Evolutionary conservation across 805 yeast genomes (phyloP).

Genomic region (Lachancea dasiensis): DNA sequence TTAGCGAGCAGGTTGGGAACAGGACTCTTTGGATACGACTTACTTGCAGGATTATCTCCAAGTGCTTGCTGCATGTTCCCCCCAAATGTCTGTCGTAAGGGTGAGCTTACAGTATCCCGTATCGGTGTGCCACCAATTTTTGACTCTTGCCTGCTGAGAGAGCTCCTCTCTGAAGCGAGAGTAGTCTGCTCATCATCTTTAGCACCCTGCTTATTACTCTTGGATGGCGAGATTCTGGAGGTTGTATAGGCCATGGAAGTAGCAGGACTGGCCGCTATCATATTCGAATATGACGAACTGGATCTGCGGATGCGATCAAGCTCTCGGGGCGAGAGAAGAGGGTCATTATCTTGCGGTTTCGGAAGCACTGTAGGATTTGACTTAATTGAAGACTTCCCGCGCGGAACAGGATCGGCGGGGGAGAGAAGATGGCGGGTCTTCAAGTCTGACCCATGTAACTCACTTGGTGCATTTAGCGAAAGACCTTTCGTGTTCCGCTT

Average conservation of each 20-base stretch:
- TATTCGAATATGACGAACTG: slow-evolving; percentile 7
- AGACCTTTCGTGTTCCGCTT: slow-evolving; percentile 19
- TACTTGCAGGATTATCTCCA: background rate
- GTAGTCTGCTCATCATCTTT: slow-evolving; percentile 9
- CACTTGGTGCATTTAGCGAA: slow-evolving; percentile 7
- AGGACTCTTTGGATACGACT: slow-evolving; percentile 8
- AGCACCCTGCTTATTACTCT: slow-evolving; percentile 8
- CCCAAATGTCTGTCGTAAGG: slow-evolving; percentile 18
- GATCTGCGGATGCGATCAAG: slow-evolving; percentile 7
- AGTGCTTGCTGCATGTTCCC: slow-evolving; percentile 6
- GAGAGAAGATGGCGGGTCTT: slow-evolving; percentile 1
- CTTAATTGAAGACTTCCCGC: background rate
- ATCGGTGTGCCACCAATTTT: slow-evolving; percentile 13
- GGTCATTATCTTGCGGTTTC: slow-evolving; percentile 1
- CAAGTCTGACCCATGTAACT: background rate
- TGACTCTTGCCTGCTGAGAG: background rate
- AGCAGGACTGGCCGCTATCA: slow-evolving; percentile 26
- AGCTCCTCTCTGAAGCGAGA: background rate
- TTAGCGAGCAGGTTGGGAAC: slow-evolving; percentile 4
- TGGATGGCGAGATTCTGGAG: slow-evolving; percentile 30
- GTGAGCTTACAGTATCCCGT: slow-evolving; percentile 32
- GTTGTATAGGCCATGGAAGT: slow-evolving; percentile 33
- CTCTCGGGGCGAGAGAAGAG: slow-evolving; percentile 4
- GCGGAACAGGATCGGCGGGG: slow-evolving; percentile 3
- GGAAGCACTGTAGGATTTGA: background rate